These are phyloP conservation scores for Pezicula rhizophila DNA, from an alignment of 2,329 filamentous ascomycete genomes.

Conservation along the genomic window DNA sequence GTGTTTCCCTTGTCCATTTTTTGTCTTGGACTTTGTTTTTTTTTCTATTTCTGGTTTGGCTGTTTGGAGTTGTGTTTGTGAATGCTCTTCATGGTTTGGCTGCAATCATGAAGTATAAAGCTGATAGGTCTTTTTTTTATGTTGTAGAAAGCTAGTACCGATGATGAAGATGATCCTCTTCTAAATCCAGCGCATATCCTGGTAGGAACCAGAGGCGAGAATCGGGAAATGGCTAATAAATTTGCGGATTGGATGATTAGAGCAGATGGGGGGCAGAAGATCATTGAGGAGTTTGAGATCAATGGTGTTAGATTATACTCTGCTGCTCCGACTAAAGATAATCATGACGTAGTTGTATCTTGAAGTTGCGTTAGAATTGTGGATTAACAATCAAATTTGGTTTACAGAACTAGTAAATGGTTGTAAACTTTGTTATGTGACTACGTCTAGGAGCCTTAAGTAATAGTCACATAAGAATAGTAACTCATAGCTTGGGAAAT, in stretches of 20 bases:
- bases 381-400: no score
- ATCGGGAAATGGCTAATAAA: slow-evolving; percentile 27
- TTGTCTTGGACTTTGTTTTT: background rate
- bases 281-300: slow-evolving; percentile 33
- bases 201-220: slow-evolving; percentile 29
- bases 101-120: background rate
- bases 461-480: no score
- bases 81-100: no score
- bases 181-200: slow-evolving; percentile 38
- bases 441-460: no score
- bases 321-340: slow-evolving; percentile 23
- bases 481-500: no score
- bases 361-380: no score
- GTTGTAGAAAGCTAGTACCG: slow-evolving; percentile 27
- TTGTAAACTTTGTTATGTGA: no score
- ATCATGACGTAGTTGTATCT: no score
- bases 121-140: slow-evolving; percentile 5
- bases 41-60: background rate
- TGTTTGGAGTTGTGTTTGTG: no score
- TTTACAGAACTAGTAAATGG: no score
- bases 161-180: slow-evolving; percentile 31
- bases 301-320: slow-evolving; percentile 31
- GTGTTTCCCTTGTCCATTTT: background rate
- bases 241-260: slow-evolving; percentile 36
- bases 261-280: slow-evolving; percentile 29